Conservation (phyloP, 2,329 filamentous ascomycete genomes). For the Penicillium crustosum region DNA sequence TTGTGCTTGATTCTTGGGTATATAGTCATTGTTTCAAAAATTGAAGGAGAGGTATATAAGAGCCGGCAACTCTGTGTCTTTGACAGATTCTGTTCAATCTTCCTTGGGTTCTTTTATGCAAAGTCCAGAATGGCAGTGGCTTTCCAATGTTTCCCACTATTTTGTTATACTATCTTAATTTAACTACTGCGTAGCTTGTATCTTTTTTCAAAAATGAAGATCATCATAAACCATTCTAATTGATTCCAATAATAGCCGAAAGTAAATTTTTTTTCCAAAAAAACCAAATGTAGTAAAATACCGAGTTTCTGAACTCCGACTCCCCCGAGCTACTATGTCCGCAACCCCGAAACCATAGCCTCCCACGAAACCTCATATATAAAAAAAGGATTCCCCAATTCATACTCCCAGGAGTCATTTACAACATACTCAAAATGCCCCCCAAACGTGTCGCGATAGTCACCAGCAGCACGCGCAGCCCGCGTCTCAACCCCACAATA, state of each 20-base stretch:
- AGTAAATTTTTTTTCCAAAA: too few species aligned
- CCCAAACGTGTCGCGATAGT: constrained; percentile 37
- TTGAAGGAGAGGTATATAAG: background rate
- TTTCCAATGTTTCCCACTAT: background rate
- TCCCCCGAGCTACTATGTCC: background rate
- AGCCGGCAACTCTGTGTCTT: background rate
- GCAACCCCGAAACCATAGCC: background rate
- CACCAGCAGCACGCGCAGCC: constrained; percentile 37
- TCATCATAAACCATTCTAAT: background rate
- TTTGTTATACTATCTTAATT: background rate
- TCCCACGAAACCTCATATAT: background rate
- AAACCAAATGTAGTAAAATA: background rate
- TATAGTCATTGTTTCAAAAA: background rate
- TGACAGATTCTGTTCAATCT: background rate
- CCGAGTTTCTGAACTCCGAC: background rate
- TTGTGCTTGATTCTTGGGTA: constrained; percentile 7
- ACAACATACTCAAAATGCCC: constrained; percentile 13
- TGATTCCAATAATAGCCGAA: background rate
- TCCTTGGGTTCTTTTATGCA: background rate
- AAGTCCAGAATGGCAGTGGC: background rate
- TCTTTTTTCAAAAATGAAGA: background rate
- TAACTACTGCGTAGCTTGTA: background rate
- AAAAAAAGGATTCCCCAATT: background rate
- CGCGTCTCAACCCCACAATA: constrained; percentile 39
- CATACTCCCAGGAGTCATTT: background rate